These are phyloP conservation scores for Moricandia moricandioides DNA, from an alignment of 345 rosid genomes.

Conservation along the genomic window DNA sequence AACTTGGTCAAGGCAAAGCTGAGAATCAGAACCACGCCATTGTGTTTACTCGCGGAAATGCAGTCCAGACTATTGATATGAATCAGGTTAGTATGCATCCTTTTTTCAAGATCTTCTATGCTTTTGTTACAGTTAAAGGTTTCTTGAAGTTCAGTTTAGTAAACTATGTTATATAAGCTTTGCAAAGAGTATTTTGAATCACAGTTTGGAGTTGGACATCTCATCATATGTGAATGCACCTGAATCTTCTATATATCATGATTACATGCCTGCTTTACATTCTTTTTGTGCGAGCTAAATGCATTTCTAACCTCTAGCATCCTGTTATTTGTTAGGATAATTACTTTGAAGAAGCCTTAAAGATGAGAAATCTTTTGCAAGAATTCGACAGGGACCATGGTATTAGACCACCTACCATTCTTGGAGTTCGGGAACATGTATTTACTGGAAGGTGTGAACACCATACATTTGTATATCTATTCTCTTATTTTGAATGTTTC, in stretches of 20 bases:
- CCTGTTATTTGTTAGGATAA: constrained; percentile 58
- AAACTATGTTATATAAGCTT: constrained; percentile 7
- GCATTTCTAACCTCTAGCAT: not conserved
- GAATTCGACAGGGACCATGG: constrained; percentile 86
- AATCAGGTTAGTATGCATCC: constrained; percentile 59
- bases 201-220: constrained; percentile 5
- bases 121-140: constrained; percentile 15
- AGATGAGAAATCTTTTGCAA: constrained; percentile 94
- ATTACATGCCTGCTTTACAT: not conserved
- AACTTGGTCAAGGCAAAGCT: constrained; percentile 96
- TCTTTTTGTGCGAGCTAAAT: constrained; percentile 6
- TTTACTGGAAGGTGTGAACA: constrained; percentile 81
- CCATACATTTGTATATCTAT: constrained; percentile 1
- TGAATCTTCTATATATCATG: constrained; percentile 12
- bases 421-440: constrained; percentile 96
- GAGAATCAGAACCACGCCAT: constrained; percentile 97
- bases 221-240: constrained; percentile 19
- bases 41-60: constrained; percentile 93
- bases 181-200: constrained; percentile 6
- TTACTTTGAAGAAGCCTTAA: constrained; percentile 97
- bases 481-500: not conserved
- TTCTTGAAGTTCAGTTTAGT: not conserved
- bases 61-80: constrained; percentile 96
- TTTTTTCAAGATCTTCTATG: constrained; percentile 3
- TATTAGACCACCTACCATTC: constrained; percentile 81